A percentile compares a stretch with the other conserved stretches of the same genome.
phyloP scores from a whole-genome alignment of 176 grass and related monocot species.

The Hsuehochloa calcarea region DNA sequence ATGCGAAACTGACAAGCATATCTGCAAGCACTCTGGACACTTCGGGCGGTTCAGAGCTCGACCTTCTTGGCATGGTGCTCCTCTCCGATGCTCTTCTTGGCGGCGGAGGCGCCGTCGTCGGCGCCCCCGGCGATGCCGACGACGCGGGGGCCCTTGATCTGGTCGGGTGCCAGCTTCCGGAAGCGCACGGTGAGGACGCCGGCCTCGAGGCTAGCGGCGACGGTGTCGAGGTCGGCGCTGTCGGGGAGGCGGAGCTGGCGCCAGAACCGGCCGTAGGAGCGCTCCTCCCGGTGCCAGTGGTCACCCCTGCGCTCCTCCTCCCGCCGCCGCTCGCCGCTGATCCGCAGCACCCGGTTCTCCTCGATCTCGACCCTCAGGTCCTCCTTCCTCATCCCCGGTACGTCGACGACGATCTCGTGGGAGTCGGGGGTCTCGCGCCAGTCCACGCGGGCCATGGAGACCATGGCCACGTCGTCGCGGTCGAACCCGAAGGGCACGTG shows the following conservation, averaged over 20 bases:
- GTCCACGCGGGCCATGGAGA: slow-evolving; percentile 62
- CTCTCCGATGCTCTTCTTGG: slow-evolving; percentile 34
- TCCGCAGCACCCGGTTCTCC: slow-evolving; percentile 68
- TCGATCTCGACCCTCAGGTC: slow-evolving; percentile 82
- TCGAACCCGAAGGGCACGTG: slow-evolving; percentile 63
- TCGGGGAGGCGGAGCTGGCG: slow-evolving; percentile 82
- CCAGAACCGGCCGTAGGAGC: slow-evolving; percentile 86
- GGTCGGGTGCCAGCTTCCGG: slow-evolving; percentile 66
- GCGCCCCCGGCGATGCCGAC: slow-evolving; percentile 51
- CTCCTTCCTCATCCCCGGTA: slow-evolving; percentile 66
- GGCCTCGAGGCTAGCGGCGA: slow-evolving; percentile 51
- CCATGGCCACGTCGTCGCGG: slow-evolving; percentile 53
- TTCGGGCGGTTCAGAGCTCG: slow-evolving; percentile 46
- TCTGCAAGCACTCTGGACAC: not conserved
- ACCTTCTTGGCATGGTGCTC: slow-evolving; percentile 49
- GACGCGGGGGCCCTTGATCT: slow-evolving; percentile 69
- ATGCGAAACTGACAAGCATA: not conserved
- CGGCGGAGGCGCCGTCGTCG: not conserved
- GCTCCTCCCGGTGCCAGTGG: slow-evolving; percentile 83
- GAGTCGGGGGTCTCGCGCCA: slow-evolving; percentile 69
- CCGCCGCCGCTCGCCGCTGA: slow-evolving; percentile 80
- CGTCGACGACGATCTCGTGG: slow-evolving; percentile 78
- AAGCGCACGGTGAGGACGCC: slow-evolving; percentile 67
- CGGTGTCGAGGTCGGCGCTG: slow-evolving; percentile 66
- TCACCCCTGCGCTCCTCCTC: slow-evolving; percentile 53